phyloP scores from a whole-genome alignment of 345 rosid species.

The Physaria fendleri region DNA sequence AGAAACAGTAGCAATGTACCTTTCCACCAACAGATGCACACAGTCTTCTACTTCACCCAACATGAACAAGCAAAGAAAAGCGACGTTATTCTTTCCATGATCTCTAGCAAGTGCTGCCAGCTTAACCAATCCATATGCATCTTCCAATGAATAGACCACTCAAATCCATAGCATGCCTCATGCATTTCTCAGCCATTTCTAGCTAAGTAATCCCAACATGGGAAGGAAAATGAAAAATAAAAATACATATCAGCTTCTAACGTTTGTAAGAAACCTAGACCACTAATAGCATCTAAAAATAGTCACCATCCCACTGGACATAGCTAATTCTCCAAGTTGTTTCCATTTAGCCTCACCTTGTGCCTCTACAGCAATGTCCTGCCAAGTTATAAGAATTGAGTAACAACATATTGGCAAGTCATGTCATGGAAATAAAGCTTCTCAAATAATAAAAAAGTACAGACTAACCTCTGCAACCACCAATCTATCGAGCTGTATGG shows the following conservation, averaged over 20 bases:
- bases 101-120: slow-evolving; percentile 78
- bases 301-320: slow-evolving; percentile 76
- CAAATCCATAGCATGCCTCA: slow-evolving; percentile 83
- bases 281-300: background rate
- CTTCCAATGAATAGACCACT: slow-evolving; percentile 93
- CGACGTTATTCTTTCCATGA: slow-evolving; percentile 94
- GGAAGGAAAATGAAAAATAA: slow-evolving; percentile 2
- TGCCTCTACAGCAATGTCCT: slow-evolving; percentile 71
- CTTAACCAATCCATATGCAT: slow-evolving; percentile 74
- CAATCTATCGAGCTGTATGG: slow-evolving; percentile 78
- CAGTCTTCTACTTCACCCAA: slow-evolving; percentile 92
- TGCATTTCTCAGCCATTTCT: slow-evolving; percentile 93
- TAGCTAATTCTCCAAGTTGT: slow-evolving; percentile 84
- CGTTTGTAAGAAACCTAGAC: slow-evolving; percentile 1
- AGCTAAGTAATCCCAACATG: slow-evolving; percentile 45
- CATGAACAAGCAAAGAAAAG: slow-evolving; percentile 85
- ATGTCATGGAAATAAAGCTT: background rate
- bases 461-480: slow-evolving; percentile 64
- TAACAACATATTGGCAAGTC: background rate
- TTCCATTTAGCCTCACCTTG: slow-evolving; percentile 89
- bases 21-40: slow-evolving; percentile 82
- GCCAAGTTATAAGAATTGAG: slow-evolving; percentile 17
- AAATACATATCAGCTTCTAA: slow-evolving; percentile 4
- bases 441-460: background rate
- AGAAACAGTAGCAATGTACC: slow-evolving; percentile 37